phyloP scores from a whole-genome alignment of 495 filamentous ascomycete species.

The Oidiodendron maius region DNA sequence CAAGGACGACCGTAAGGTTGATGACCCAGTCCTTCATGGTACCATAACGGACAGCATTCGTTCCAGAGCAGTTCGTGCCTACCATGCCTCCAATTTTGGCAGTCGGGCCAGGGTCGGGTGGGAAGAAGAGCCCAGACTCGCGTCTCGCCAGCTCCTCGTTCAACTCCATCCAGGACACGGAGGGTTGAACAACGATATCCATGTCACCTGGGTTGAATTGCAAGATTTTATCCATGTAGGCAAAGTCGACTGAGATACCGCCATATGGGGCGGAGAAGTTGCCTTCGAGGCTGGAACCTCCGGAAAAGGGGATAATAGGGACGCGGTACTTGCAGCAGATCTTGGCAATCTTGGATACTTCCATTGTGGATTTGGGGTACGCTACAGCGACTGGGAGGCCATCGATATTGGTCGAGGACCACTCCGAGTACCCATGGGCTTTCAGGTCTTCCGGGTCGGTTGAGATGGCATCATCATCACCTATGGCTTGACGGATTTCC shows the following conservation, averaged over 20 bases:
- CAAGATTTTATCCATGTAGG: slow-evolving; percentile 76
- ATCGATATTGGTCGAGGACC: slow-evolving; percentile 78
- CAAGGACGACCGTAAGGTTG: slow-evolving; percentile 72
- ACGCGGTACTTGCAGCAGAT: slow-evolving; percentile 77
- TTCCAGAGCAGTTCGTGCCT: slow-evolving; percentile 74
- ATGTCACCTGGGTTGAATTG: slow-evolving; percentile 79
- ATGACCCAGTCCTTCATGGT: slow-evolving; percentile 89
- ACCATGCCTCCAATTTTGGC: slow-evolving; percentile 72
- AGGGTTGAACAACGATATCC: slow-evolving; percentile 88
- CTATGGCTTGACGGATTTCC: slow-evolving; percentile 52
- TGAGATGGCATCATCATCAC: slow-evolving; percentile 66
- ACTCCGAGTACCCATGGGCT: slow-evolving; percentile 81
- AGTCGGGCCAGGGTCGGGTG: slow-evolving; percentile 45
- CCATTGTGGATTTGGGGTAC: slow-evolving; percentile 71
- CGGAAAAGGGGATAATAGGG: slow-evolving; percentile 80
- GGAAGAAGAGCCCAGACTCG: slow-evolving; percentile 74
- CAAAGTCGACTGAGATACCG: slow-evolving; percentile 85
- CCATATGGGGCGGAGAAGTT: slow-evolving; percentile 84
- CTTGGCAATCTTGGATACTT: slow-evolving; percentile 74
- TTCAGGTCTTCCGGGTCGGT: slow-evolving; percentile 79
- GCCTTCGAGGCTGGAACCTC: slow-evolving; percentile 77
- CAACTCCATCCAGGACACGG: slow-evolving; percentile 84
- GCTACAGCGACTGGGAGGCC: slow-evolving; percentile 74
- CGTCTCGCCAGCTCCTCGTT: slow-evolving; percentile 69
- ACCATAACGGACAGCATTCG: slow-evolving; percentile 75